Evolutionary conservation across 2,329 filamentous ascomycete genomes (phyloP).

Genomic region (Phaeosphaeria sp.): DNA sequence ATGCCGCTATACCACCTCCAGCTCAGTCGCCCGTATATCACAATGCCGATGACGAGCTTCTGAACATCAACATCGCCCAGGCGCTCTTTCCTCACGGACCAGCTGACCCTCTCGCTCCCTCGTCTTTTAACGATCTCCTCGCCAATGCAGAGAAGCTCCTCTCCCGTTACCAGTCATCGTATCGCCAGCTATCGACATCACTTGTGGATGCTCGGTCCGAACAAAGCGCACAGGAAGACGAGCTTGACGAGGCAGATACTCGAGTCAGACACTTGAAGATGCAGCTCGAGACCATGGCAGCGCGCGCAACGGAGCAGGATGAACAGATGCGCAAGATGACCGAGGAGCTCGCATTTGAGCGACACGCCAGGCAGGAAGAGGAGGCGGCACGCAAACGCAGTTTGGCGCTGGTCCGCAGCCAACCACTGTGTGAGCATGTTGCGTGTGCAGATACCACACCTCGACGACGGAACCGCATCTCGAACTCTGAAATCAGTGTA

Average conservation of each 20-base stretch:
- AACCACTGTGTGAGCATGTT: constrained; percentile 23
- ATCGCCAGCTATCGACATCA: constrained; percentile 52
- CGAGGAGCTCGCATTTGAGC: constrained; percentile 45
- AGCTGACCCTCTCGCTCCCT: constrained; percentile 56
- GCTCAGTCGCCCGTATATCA: constrained; percentile 40
- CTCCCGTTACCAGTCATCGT: constrained; percentile 62
- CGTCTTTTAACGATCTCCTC: constrained; percentile 63
- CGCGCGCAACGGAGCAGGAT: constrained; percentile 62
- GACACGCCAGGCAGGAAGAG: constrained; percentile 41
- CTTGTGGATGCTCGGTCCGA: constrained; percentile 61
- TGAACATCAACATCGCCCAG: constrained; percentile 61
- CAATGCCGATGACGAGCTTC: constrained; percentile 55
- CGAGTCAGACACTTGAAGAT: constrained; percentile 64
- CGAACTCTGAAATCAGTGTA: constrained; percentile 46
- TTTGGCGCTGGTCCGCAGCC: constrained; percentile 34
- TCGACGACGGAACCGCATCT: constrained; percentile 41
- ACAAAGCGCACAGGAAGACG: constrained; percentile 64
- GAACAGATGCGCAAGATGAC: constrained; percentile 54
- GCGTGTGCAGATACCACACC: constrained; percentile 20
- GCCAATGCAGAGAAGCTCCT: constrained; percentile 63
- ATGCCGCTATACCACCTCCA: constrained; percentile 32
- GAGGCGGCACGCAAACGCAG: constrained; percentile 43
- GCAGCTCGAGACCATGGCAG: constrained; percentile 67
- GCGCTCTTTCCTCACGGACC: constrained; percentile 62
- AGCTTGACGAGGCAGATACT: constrained; percentile 66